Evolutionary conservation across 805 yeast species (phyloP), one percentile per base, ranked within the genome.

Genomic region (Ogataea pini): DNA sequence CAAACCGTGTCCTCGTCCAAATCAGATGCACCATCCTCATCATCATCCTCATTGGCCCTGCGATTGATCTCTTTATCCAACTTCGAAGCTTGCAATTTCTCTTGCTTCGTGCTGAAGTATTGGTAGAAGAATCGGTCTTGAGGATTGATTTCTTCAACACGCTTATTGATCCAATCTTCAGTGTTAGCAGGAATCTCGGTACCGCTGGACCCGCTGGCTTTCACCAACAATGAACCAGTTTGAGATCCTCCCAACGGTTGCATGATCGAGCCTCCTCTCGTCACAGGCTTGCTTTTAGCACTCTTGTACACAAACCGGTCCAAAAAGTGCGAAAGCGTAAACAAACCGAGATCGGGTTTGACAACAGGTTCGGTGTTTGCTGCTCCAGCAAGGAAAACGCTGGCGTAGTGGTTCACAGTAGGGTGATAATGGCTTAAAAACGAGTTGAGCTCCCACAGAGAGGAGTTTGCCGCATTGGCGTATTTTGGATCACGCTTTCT

Each of bases 281-380:
- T 71, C 28, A 73, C 66, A 16, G 82, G 75, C 67, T 85, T 87
- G 59, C 82, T 85, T 71, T 89, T 89, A 41, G 97, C 89, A 66
- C 90, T 89, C 70, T 89, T 86, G 73, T 94, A 94, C 33, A 94
- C 97, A 70, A 95, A 94, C 67, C 96, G 81, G 69, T 94, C 97
- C 70, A 94, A 77, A 80, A 94, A 94, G 68, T 90, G 97, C 17
- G 87, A 76, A 54, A 94, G 73, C 0, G 97, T 84, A 69, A 82
- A 92, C 51, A 94, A 77, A 6, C 96, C 96, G 46, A 94, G 72
- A 68, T 94, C 98, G 4, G 99, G 99, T 61, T 90, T 87, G 16
- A 52, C 50, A 34, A 52, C 52, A 7, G 54, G 51, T 8, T 48
- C 41, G 25, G 55, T 46, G 31, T 39, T 13, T 33, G 44, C 46